phyloP scores from a whole-genome alignment of 2,329 filamentous ascomycete species.

The Microcyclosporella mali region DNA sequence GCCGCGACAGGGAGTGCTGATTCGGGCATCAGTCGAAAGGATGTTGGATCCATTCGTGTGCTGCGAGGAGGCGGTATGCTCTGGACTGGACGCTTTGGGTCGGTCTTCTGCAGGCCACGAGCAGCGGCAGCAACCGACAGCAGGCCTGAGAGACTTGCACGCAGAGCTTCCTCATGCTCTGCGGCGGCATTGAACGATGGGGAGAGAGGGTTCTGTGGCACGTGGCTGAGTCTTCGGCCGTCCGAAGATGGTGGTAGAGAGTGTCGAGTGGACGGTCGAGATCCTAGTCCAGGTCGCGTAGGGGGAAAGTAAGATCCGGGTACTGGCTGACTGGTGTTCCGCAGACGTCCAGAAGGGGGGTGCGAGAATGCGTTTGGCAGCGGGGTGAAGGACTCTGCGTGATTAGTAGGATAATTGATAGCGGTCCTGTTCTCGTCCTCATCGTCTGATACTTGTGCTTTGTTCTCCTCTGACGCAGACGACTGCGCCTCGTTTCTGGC shows the following conservation, averaged over 20 bases:
- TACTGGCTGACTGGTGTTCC: slow-evolving; percentile 45
- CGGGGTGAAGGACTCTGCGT: slow-evolving; percentile 63
- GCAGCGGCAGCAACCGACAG: slow-evolving; percentile 93
- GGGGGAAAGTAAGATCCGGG: slow-evolving; percentile 41
- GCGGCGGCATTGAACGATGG: slow-evolving; percentile 62
- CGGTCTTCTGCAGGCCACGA: slow-evolving; percentile 64
- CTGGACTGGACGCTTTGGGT: slow-evolving; percentile 29
- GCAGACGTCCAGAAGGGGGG: slow-evolving; percentile 55
- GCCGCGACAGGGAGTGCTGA: slow-evolving; percentile 41
- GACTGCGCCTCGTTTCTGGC: slow-evolving; percentile 13
- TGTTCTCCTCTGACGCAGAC: slow-evolving; percentile 37
- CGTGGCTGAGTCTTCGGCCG: slow-evolving; percentile 42
- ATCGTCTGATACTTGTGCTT: slow-evolving; percentile 32
- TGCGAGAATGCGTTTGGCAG: slow-evolving; percentile 92
- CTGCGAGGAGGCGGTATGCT: slow-evolving; percentile 16
- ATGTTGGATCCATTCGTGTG: slow-evolving; percentile 43
- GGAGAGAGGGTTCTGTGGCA: slow-evolving; percentile 62
- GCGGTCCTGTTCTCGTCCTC: slow-evolving; percentile 79
- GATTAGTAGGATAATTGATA: slow-evolving; percentile 55
- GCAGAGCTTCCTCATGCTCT: slow-evolving; percentile 86
- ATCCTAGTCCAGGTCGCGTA: slow-evolving; percentile 27
- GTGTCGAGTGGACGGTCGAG: slow-evolving; percentile 23
- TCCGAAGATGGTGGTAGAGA: slow-evolving; percentile 31
- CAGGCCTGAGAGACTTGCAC: slow-evolving; percentile 88
- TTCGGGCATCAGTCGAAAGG: slow-evolving; percentile 55